Evolutionary conservation across 2,329 filamentous ascomycete species (phyloP).

Genomic region (Monosporascus ibericus): DNA sequence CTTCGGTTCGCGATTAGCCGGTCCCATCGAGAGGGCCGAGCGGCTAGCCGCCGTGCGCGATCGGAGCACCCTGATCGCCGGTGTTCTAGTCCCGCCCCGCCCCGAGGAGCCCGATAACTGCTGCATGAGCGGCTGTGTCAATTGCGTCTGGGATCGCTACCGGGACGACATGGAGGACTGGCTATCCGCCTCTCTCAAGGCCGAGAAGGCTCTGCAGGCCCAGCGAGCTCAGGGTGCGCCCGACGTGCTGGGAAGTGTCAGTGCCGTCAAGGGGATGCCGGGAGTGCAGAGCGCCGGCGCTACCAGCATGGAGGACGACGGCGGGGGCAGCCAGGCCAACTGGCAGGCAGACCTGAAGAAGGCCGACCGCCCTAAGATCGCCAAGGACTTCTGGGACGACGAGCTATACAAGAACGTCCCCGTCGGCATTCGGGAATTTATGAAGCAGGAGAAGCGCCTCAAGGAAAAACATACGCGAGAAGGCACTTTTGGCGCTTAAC

Average conservation of each 20-base stretch:
- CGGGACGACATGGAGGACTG: conserved; percentile 91
- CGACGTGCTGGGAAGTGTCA: conserved; percentile 5
- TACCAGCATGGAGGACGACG: conserved; percentile 72
- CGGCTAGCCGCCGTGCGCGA: conserved; percentile 51
- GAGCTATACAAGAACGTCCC: conserved; percentile 76
- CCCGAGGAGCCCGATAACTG: conserved; percentile 94
- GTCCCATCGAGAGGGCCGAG: conserved; percentile 62
- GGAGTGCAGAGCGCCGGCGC: conserved; percentile 23
- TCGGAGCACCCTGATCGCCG: conserved; percentile 62
- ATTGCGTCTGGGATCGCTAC: conserved; percentile 93
- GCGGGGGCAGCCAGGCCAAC: conserved; percentile 65
- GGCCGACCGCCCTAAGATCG: conserved; percentile 31
- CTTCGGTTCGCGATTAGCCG: conserved; percentile 74
- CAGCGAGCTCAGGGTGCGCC: conserved; percentile 20
- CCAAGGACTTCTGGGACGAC: conserved; percentile 52
- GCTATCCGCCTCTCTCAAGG: conserved; percentile 60
- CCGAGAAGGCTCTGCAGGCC: conserved; percentile 46
- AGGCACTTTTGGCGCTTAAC: conserved; percentile 38
- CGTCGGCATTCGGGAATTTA: conserved; percentile 91
- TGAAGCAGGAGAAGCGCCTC: conserved; percentile 90
- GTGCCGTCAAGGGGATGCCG: conserved; percentile 7
- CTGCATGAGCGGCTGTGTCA: conserved; percentile 97
- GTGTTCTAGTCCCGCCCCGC: conserved; percentile 73
- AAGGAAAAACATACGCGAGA: conserved; percentile 65
- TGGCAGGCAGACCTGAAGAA: conserved; percentile 43